Base-by-base conservation (phyloP, 352 stramenopile genomes). In the Globisporangium cystogenes region DNA sequence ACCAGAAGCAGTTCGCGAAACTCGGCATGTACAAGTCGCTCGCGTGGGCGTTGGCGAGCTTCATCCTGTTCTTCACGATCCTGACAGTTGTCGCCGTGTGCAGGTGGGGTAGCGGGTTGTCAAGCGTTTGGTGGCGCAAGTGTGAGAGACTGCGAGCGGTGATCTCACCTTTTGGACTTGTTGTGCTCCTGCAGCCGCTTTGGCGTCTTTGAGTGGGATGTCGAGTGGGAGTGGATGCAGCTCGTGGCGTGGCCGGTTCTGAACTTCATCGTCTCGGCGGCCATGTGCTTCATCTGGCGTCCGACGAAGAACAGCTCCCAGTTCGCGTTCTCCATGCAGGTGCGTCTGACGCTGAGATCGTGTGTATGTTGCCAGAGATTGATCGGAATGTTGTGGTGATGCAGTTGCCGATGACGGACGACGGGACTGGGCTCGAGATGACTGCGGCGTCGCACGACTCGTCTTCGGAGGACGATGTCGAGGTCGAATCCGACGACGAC, bases 171-270 rank as follows among this genome's bases (percentile, higher is more conserved):
- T 8, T 14, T 44, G 31, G 6, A 16, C 39, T 39, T 15, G 14
- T 18, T 51, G 10, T 36, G 21, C 7, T 12, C 10, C 1, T 47
- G 23, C 21, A 88, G 82, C 54, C 80, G 76, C 31, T 67, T 95
- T 23, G 83, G 86, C 7, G 72, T 93, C 15, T 95, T 95, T 46
- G 87, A 93, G 59, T 96, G 85, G 87, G 80, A 90, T 45, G 88
- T 94, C 40, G 82, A 96, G 60, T 96, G 81, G 76, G 81, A 95
- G 55, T 97, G 88, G 88, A 90, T 93, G 72, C 79, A 95, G 55
- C 72, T 95, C n/a, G 87, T 96, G 33, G 84, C 83, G 23, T 96
- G 87, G 86, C 86, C 88, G 15, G 80, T 96, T 42, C 73, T 97
- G 40, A 96, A 97, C 65, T 97, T 97, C 51, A 92, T 72, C 2